Evolutionary conservation across 2,329 filamentous ascomycete species (phyloP).

Genomic region (Cladosporium sp.): DNA sequence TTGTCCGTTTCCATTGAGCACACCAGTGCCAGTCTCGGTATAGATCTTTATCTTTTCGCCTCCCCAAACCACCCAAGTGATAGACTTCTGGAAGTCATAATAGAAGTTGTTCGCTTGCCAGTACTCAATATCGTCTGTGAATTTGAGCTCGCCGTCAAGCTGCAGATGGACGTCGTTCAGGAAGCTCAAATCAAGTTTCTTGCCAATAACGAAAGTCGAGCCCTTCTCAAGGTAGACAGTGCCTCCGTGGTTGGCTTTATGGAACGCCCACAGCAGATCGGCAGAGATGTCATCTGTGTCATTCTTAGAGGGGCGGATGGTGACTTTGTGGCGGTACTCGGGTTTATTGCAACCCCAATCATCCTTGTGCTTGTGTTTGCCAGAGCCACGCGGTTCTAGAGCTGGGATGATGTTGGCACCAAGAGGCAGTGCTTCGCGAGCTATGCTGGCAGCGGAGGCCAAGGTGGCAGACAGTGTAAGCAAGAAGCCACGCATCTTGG

Average conservation of each 20-base stretch:
- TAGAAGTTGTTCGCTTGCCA: conserved; percentile 43
- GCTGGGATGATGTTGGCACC: conserved; percentile 4
- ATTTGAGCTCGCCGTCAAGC: conserved; percentile 50
- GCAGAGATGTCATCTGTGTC: conserved; percentile 55
- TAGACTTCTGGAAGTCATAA: conserved; percentile 50
- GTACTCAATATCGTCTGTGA: conserved; percentile 66
- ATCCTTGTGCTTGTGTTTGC: conserved; percentile 9
- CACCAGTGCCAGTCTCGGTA: conserved; percentile 42
- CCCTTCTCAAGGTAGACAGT: conserved; percentile 52
- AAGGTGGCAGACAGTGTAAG: conserved; percentile 3
- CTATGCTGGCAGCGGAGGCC: conserved; percentile 11
- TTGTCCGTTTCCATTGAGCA: conserved; percentile 54
- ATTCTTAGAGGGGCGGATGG: conserved; percentile 50
- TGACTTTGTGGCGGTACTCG: conserved; percentile 42
- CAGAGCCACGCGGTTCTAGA: not conserved
- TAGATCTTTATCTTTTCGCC: conserved; percentile 58
- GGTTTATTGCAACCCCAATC: conserved; percentile 16
- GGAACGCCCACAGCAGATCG: conserved; percentile 52
- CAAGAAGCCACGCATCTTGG: conserved; percentile 10
- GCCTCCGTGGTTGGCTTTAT: conserved; percentile 56
- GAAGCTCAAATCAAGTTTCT: conserved; percentile 56
- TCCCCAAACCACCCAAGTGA: conserved; percentile 63
- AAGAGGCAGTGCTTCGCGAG: conserved; percentile 6
- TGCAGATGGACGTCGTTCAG: conserved; percentile 55
- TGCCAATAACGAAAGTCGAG: conserved; percentile 55